Evolutionary conservation across 345 rosid species (phyloP).

Genomic region (Lepidium sativum): DNA sequence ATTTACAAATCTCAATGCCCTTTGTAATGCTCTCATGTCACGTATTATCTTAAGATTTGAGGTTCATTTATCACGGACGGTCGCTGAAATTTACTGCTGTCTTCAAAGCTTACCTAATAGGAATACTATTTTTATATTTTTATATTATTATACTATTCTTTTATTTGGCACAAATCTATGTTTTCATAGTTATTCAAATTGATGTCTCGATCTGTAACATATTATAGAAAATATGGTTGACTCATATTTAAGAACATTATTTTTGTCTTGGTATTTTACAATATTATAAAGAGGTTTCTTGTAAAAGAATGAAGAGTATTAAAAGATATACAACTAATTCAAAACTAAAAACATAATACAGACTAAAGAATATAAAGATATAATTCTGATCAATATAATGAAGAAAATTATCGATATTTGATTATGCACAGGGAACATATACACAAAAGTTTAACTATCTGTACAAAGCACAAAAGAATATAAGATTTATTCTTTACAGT

Average conservation of each 20-base stretch:
- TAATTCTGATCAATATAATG: too few species aligned
- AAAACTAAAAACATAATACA: neutral
- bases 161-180: too few species aligned
- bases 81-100: conserved; percentile 5
- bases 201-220: neutral
- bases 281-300: neutral
- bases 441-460: too few species aligned
- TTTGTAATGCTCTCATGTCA: neutral
- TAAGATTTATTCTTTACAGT: too few species aligned
- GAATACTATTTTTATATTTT: neutral
- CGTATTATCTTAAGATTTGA: neutral
- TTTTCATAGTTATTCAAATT: neutral
- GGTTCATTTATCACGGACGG: neutral
- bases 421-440: too few species aligned
- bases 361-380: too few species aligned
- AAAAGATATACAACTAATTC: neutral
- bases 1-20: neutral
- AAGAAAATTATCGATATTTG: too few species aligned
- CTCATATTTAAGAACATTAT: too few species aligned
- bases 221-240: neutral
- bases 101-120: conserved; percentile 16
- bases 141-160: too few species aligned
- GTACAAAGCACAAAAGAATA: too few species aligned
- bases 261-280: too few species aligned
- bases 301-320: neutral